Conservation (phyloP, 1,284 basidiomycete genomes). For the Pseudozyma flocculosa region DNA sequence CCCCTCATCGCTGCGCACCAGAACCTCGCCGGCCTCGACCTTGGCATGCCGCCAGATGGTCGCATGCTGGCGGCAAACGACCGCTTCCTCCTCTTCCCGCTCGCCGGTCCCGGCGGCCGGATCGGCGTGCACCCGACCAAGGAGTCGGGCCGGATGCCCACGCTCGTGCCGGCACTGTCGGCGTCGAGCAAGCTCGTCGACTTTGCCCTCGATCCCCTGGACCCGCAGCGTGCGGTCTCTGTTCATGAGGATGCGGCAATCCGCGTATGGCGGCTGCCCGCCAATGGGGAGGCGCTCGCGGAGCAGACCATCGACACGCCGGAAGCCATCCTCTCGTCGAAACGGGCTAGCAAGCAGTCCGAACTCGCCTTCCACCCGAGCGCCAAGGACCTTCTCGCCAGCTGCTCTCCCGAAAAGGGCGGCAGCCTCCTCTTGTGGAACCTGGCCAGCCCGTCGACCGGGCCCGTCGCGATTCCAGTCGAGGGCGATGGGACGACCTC, state of each 20-base stretch:
- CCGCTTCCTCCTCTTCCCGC: slow-evolving; percentile 5
- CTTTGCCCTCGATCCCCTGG: slow-evolving; percentile 5
- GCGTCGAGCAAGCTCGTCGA: slow-evolving; percentile 1
- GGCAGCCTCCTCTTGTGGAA: background rate
- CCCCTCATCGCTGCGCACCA: slow-evolving; percentile 3
- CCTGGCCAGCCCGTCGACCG: background rate
- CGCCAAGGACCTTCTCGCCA: background rate
- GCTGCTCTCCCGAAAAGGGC: background rate
- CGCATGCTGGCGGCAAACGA: slow-evolving; percentile 1
- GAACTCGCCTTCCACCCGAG: background rate
- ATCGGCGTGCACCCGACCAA: slow-evolving; percentile 4
- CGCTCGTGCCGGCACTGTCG: background rate
- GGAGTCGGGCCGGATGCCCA: slow-evolving; percentile 3
- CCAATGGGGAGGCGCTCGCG: background rate
- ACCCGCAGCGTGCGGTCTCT: background rate
- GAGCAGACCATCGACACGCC: background rate
- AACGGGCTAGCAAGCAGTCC: background rate
- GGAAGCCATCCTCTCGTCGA: background rate
- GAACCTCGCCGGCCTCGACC: slow-evolving; percentile 2
- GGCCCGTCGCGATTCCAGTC: background rate
- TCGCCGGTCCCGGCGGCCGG: slow-evolving; percentile 6
- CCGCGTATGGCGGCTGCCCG: background rate
- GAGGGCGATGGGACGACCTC: background rate
- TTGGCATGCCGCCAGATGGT: slow-evolving; percentile 1
- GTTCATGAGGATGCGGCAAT: background rate